phyloP scores from a whole-genome alignment of 164 flowering plant species.

The Malania oleifera region DNA sequence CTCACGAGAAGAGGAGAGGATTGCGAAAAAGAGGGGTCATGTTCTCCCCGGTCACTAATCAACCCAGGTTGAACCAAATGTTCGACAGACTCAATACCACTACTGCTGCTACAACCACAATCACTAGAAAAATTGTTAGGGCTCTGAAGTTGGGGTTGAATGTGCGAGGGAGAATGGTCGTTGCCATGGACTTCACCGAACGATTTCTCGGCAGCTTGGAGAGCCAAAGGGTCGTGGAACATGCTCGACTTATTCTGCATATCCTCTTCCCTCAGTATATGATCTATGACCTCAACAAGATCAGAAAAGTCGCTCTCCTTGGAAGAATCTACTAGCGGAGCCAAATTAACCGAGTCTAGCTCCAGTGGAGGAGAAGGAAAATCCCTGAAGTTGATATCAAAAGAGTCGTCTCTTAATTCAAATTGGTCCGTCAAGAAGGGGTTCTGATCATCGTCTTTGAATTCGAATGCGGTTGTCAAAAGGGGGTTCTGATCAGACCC shows the following conservation, averaged over 20 bases:
- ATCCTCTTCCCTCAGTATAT: background rate
- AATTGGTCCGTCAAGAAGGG: too few species aligned
- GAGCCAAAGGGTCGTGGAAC: constrained; percentile 1
- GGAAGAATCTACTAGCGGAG: background rate
- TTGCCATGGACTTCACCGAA: background rate
- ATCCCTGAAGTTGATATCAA: too few species aligned
- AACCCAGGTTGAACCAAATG: background rate
- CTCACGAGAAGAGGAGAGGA: too few species aligned
- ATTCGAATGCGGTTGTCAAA: too few species aligned
- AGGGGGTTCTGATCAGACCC: too few species aligned
- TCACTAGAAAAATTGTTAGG: background rate
- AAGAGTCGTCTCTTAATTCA: too few species aligned
- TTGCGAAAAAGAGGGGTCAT: background rate
- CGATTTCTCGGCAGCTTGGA: background rate
- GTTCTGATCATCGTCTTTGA: too few species aligned
- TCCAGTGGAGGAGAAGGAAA: too few species aligned
- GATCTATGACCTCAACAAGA: background rate
- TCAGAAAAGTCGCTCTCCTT: background rate
- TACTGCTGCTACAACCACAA: background rate
- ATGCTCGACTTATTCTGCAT: background rate
- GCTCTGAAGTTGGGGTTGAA: background rate
- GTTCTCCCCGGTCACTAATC: background rate
- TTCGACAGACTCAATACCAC: background rate
- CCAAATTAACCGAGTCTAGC: background rate
- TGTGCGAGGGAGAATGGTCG: background rate